Evolutionary conservation across 1,284 basidiomycete species (phyloP).

Genomic region (Xerocomus cyaneibrunnescens): DNA sequence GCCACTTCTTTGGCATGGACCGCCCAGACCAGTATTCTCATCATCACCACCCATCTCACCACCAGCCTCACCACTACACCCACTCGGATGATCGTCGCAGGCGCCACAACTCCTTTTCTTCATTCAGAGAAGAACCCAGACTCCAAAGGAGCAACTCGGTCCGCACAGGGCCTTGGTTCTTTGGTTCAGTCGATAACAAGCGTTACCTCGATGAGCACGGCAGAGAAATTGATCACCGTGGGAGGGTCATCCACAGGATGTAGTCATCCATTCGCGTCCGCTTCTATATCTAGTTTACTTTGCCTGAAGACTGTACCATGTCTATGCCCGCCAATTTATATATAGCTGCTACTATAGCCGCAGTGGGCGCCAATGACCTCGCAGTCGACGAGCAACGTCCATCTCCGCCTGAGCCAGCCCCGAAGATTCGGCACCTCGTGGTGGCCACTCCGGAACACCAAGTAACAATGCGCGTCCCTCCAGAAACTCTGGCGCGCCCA

Average conservation of each 20-base stretch:
- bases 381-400: conserved; percentile 55
- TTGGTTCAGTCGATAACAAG: conserved; percentile 20
- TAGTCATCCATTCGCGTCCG: conserved; percentile 9
- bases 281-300: conserved; percentile 10
- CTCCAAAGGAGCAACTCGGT: conserved; percentile 17
- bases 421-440: conserved; percentile 4
- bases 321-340: not conserved
- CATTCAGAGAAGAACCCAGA: conserved; percentile 19
- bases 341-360: conserved; percentile 30
- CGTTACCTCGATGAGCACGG: conserved; percentile 26
- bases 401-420: conserved; percentile 46
- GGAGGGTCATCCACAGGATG: conserved; percentile 29
- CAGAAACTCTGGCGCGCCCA: conserved; percentile 29
- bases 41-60: not conserved
- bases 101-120: conserved; percentile 26
- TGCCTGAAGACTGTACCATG: conserved; percentile 11
- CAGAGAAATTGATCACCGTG: conserved; percentile 28
- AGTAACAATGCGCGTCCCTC: conserved; percentile 48
- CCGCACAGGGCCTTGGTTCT: conserved; percentile 23
- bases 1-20: conserved; percentile 26
- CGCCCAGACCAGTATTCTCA: conserved; percentile 1
- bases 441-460: conserved; percentile 20
- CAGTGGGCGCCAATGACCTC: conserved; percentile 62
- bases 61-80: not conserved
- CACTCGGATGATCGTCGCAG: conserved; percentile 17